Conservation (phyloP, 768 basidiomycete species). For the Amylocystis lapponica region DNA sequence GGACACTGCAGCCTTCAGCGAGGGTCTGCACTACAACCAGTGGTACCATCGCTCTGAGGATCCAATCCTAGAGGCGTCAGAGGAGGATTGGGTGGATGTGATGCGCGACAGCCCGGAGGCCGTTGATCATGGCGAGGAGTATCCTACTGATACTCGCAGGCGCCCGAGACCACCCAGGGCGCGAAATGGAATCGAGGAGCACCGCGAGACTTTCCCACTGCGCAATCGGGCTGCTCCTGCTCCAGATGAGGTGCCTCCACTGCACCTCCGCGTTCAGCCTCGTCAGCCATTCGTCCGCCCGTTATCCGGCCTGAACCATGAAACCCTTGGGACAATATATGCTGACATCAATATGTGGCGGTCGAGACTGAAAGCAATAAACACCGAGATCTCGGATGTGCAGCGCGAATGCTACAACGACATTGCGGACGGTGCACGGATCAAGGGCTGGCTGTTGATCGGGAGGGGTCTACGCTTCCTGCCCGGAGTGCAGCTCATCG, state of each 20-base stretch:
- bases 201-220: constrained; percentile 63
- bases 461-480: constrained; percentile 63
- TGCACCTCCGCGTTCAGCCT: constrained; percentile 65
- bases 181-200: constrained; percentile 20
- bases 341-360: constrained; percentile 66
- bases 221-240: constrained; percentile 30
- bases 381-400: constrained; percentile 62
- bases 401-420: constrained; percentile 64
- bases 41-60: constrained; percentile 19
- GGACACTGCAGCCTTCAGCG: constrained; percentile 23
- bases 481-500: constrained; percentile 61
- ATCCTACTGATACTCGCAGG: constrained; percentile 17
- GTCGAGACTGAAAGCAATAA: constrained; percentile 63
- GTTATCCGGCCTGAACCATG: constrained; percentile 63
- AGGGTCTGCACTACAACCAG: constrained; percentile 22
- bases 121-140: constrained; percentile 23
- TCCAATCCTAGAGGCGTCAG: constrained; percentile 20
- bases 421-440: constrained; percentile 62
- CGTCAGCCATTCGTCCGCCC: constrained; percentile 71
- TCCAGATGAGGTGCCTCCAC: constrained; percentile 43
- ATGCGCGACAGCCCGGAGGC: constrained; percentile 38
- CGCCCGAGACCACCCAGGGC: constrained; percentile 19
- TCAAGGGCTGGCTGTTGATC: constrained; percentile 76
- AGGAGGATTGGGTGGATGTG: constrained; percentile 59
- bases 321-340: constrained; percentile 61